phyloP scores from a whole-genome alignment of 1,284 basidiomycete species.

The Ceratobasidium sp. region DNA sequence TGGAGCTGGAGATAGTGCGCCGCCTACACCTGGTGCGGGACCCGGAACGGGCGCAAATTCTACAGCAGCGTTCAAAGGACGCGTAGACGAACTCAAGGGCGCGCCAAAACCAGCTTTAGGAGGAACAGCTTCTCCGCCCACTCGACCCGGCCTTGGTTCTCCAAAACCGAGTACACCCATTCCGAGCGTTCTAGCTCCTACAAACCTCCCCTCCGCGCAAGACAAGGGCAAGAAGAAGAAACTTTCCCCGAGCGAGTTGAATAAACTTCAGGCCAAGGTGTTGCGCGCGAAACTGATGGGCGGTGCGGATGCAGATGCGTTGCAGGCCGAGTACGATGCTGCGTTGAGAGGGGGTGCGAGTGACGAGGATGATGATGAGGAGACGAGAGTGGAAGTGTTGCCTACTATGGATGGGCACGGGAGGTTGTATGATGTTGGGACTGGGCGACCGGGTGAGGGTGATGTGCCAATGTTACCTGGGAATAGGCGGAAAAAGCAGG shows the following conservation, averaged over 20 bases:
- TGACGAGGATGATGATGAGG: slow-evolving; percentile 60
- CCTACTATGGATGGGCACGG: slow-evolving; percentile 92
- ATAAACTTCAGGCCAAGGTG: slow-evolving; percentile 93
- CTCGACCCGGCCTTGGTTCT: slow-evolving; percentile 44
- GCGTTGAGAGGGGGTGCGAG: slow-evolving; percentile 61
- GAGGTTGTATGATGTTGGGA: slow-evolving; percentile 90
- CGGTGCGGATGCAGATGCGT: slow-evolving; percentile 74
- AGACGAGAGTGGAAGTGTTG: slow-evolving; percentile 79
- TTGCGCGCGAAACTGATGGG: slow-evolving; percentile 90
- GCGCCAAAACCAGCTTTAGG: slow-evolving; percentile 48
- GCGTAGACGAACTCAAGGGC: slow-evolving; percentile 54
- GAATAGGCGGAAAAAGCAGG: slow-evolving; percentile 77
- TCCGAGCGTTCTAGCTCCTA: slow-evolving; percentile 88
- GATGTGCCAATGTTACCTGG: slow-evolving; percentile 63
- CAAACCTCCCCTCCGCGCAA: slow-evolving; percentile 55
- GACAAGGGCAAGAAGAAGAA: slow-evolving; percentile 38
- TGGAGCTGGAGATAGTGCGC: slow-evolving; percentile 68
- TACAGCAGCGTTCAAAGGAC: slow-evolving; percentile 50
- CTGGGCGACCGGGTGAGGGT: slow-evolving; percentile 65
- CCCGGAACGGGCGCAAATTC: slow-evolving; percentile 39
- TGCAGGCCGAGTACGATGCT: slow-evolving; percentile 88
- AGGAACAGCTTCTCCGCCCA: neutral
- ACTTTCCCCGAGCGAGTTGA: slow-evolving; percentile 69
- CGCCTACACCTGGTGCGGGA: slow-evolving; percentile 56
- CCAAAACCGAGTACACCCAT: slow-evolving; percentile 73